Evolutionary conservation across 2,329 filamentous ascomycete genomes (phyloP), one percentile per base, ranked within the genome.

Genomic region (Penicillium sp.): DNA sequence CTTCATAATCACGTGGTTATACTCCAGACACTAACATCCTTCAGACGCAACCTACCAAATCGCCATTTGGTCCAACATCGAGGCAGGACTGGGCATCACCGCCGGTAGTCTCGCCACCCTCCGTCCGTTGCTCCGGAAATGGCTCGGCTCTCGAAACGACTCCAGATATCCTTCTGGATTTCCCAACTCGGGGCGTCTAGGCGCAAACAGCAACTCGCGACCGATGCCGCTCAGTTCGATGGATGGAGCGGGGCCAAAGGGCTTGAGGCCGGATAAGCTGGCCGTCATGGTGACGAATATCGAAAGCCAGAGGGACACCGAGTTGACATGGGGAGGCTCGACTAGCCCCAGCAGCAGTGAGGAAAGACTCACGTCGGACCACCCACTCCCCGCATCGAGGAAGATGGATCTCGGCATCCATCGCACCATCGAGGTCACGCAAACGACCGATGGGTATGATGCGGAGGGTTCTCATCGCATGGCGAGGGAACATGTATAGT

Each of bases 91-190:
- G 1, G 73, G 77, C 4, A 80, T 81, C 51, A 75, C 74, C 4
- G 81, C 82, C 10, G 79, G 76, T 4, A 79, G 75, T 62, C 74
- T 83, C 14, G 81, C 81, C 11, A 82, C 80, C 0, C 73, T 83
- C 1, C 77, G 81, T 2, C 82, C 82, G 0, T 74, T 84, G 0
- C 69, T 83, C 10, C 78, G 73, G 17, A 37, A 73, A 38, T 63
- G 70, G 48, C 62, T 68, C 12, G 68, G 71, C 15, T 65, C 67
- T 3, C 49, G 47, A 37, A 49, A 63, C 34, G 63, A 65, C 34
- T 58, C 55, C n/a, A 54, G 65, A 4, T 67, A 70, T 56, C 57
- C 63, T 3, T 58, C 65, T 7, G 66, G 68, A 0, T 68, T 69
- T 25, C 68, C 68, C 3, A 58, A 64, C 5, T 58, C 51, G 4